These are phyloP conservation scores for Entophlyctis luteolus DNA, from an alignment of 192 early-diverging fungal species.

Conservation along the genomic window DNA sequence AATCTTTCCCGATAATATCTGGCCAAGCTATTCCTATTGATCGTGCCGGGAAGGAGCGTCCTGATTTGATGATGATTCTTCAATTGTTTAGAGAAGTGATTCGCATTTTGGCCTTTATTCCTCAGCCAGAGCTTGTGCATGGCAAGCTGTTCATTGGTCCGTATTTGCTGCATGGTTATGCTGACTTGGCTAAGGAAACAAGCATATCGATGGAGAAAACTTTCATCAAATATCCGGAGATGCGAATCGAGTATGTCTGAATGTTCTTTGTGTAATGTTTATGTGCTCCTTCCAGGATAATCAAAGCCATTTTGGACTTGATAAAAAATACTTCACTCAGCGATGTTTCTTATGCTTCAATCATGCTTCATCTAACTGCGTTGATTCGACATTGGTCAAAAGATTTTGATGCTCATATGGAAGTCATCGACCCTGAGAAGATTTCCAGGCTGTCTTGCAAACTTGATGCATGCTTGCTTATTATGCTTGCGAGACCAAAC, in stretches of 20 bases:
- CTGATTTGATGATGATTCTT: conserved; percentile 28
- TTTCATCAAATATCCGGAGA: conserved; percentile 37
- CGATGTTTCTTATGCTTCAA: conserved; percentile 43
- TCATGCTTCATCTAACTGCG: conserved; percentile 31
- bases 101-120: conserved; percentile 39
- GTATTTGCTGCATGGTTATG: conserved; percentile 38
- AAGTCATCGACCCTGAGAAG: conserved; percentile 28
- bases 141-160: conserved; percentile 44
- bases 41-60: conserved; percentile 11
- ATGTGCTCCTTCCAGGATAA: conserved; percentile 29
- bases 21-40: conserved; percentile 3
- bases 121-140: conserved; percentile 40
- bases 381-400: conserved; percentile 40
- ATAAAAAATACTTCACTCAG: conserved; percentile 43
- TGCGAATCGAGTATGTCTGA: conserved; percentile 40
- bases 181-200: conserved; percentile 37
- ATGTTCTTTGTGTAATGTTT: not conserved
- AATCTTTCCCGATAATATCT: not conserved
- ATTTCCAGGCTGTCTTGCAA: conserved; percentile 47
- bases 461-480: conserved; percentile 40
- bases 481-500: conserved; percentile 43
- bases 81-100: conserved; percentile 43
- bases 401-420: conserved; percentile 7
- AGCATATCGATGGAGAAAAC: conserved; percentile 27
- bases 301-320: conserved; percentile 45